Base-by-base conservation (phyloP, 129 eudicot species). In the Flaveria sonorensis region DNA sequence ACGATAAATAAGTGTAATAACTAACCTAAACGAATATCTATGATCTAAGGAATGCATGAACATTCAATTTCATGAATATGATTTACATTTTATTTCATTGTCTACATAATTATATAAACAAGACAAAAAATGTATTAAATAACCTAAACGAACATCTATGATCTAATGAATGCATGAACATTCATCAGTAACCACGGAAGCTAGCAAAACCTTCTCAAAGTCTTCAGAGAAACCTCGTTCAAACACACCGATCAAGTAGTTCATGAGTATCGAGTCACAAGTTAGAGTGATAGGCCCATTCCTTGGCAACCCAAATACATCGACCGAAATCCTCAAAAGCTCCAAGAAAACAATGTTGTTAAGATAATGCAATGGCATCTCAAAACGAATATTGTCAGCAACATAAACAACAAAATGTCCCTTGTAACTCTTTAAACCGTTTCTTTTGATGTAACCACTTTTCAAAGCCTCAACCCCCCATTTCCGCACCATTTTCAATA, bases 381-480 rank as follows among this genome's bases (percentile, higher is more conserved):
- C 85, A 79, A 87, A 87, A 55, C 92, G 80, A 28, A 60, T 81
- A 20, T 83, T 53, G 40, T 89, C 96, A 5, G 66, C 57, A 4
- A 90, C 78, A 79, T 85, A 87, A 23, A 85, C 85, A 21, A 89
- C 90, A 73, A 89, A 89, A 18, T 85, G 89, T 43, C 90, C 96
- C 65, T 87, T 87, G 78, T 77, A 45, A 28, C 76, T 53, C 69
- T 15, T 75, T 23, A 36, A 56, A 30, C 48, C 56, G 12, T 76
- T 68, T 47, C 77, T 57, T 18, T 62, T 60, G 0, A 42, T 51
- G 23, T 24, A 47, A 66, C 68, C 42, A 20, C 70, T 57, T 57
- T 20, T 80, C 26, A 18, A 30, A 74, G 74, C 74, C 52, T 76
- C 68, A 60, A 20, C 71, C 19, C 76, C 81, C 87, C 87, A 82